Conservation (phyloP, 2,329 filamentous ascomycete species). For the Trichoderma brevicompactum region DNA sequence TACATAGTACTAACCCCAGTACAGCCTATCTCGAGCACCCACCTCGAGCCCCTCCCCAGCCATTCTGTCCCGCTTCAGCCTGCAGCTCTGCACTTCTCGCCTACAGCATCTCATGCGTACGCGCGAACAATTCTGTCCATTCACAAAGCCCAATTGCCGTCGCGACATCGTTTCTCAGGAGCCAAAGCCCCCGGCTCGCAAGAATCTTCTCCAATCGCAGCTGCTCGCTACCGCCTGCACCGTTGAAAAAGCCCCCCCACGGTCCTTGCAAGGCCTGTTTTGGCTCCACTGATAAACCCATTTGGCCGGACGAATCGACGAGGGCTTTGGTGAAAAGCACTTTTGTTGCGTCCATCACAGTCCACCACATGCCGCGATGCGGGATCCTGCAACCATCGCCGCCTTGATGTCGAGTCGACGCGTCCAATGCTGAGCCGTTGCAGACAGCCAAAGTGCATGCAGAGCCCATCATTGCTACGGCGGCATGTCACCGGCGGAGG, state of each 20-base stretch:
- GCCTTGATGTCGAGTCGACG: conserved; percentile 4
- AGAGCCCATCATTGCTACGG: background rate
- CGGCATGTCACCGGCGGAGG: conserved; percentile 20
- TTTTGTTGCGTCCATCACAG: background rate
- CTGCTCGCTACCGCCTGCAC: conserved; percentile 11
- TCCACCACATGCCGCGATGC: background rate
- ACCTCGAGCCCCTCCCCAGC: conserved; percentile 19
- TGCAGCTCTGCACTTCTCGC: background rate
- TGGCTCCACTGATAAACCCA: conserved; percentile 21
- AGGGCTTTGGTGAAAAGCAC: conserved; percentile 1
- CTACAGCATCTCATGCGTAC: conserved; percentile 9
- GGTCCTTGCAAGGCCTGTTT: background rate
- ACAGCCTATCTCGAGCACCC: conserved; percentile 1
- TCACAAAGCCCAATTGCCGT: conserved; percentile 14
- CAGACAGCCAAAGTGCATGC: conserved; percentile 15
- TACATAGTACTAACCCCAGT: too few relatives aligned
- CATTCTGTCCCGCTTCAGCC: conserved; percentile 10
- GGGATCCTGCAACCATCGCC: background rate
- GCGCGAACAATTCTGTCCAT: conserved; percentile 1
- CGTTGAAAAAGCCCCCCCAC: background rate
- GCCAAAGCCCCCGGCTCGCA: background rate
- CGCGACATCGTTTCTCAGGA: conserved; percentile 9
- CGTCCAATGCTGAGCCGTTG: conserved; percentile 4
- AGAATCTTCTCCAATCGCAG: background rate
- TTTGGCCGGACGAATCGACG: conserved; percentile 10